Conservation (phyloP, 257 asterid genomes). For the Scutellaria barbata region DNA sequence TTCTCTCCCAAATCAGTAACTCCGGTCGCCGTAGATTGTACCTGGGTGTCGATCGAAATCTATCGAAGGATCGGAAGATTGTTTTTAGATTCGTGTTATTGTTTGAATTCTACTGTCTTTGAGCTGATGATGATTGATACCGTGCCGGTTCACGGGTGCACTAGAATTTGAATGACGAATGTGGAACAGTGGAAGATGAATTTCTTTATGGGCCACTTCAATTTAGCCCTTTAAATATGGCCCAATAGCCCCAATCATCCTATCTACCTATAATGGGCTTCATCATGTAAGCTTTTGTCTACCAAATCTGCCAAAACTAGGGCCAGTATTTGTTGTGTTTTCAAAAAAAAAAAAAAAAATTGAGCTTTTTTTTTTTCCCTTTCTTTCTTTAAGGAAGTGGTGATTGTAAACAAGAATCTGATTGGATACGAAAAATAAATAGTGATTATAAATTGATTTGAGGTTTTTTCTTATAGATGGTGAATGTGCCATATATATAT, state of each 20-base stretch:
- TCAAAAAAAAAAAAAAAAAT: no score
- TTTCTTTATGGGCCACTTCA: not conserved
- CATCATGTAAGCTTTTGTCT: no score
- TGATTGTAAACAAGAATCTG: no score
- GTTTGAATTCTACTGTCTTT: not conserved
- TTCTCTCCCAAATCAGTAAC: conserved; percentile 11
- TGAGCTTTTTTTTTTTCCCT: no score
- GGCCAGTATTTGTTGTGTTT: no score
- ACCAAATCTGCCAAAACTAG: no score
- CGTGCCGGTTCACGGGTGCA: conserved; percentile 16
- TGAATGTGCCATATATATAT: no score
- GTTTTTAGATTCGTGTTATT: conserved; percentile 27
- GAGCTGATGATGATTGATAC: not conserved
- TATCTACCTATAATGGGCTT: not conserved
- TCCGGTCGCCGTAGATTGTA: not conserved
- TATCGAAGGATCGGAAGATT: conserved; percentile 28
- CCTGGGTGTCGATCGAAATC: conserved; percentile 37
- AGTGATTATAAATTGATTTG: no score
- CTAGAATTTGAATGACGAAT: not conserved
- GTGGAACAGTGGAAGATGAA: not conserved
- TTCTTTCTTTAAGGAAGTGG: no score
- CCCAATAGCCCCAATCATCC: not conserved
- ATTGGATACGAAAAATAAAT: no score
- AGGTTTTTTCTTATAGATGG: no score
- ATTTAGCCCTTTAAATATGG: not conserved